A percentile compares a stretch with the other conserved stretches of the same genome.
Evolutionary conservation across 305 asterid genomes (phyloP).

Genomic region (Stenogyne calaminthoides): DNA sequence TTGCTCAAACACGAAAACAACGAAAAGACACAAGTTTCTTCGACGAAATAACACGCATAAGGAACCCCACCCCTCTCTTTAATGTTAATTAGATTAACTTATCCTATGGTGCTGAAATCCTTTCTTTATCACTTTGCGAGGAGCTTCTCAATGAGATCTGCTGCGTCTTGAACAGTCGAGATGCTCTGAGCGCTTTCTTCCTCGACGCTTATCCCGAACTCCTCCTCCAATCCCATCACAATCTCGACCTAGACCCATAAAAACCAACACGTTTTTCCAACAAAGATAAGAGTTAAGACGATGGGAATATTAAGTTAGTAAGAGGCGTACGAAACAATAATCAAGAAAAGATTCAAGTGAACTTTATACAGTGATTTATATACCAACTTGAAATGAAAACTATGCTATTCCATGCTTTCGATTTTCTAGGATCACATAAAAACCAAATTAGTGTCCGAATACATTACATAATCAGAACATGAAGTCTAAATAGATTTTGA

Average conservation of each 20-base stretch:
- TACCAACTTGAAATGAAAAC: background rate
- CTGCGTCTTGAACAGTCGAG: slow-evolving; percentile 86
- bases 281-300: background rate
- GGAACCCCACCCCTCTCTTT: background rate
- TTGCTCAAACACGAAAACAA: background rate
- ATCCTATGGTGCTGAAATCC: background rate
- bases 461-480: background rate
- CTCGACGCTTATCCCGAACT: slow-evolving; percentile 63
- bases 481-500: too few species aligned
- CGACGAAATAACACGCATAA: slow-evolving; percentile 23
- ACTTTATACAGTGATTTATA: background rate
- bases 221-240: slow-evolving; percentile 54
- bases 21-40: slow-evolving; percentile 8
- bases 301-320: too few species aligned
- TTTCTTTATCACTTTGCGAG: slow-evolving; percentile 36
- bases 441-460: background rate
- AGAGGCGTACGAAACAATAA: too few species aligned
- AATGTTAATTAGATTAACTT: background rate
- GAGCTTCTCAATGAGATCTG: slow-evolving; percentile 75
- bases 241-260: slow-evolving; percentile 34
- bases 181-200: slow-evolving; percentile 72
- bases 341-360: background rate
- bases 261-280: background rate
- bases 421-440: background rate
- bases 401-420: background rate